A percentile compares a stretch with the other conserved stretches of the same genome.
These are phyloP conservation scores for Epithele typhae DNA, from an alignment of 768 basidiomycete species.

Conservation along the genomic window DNA sequence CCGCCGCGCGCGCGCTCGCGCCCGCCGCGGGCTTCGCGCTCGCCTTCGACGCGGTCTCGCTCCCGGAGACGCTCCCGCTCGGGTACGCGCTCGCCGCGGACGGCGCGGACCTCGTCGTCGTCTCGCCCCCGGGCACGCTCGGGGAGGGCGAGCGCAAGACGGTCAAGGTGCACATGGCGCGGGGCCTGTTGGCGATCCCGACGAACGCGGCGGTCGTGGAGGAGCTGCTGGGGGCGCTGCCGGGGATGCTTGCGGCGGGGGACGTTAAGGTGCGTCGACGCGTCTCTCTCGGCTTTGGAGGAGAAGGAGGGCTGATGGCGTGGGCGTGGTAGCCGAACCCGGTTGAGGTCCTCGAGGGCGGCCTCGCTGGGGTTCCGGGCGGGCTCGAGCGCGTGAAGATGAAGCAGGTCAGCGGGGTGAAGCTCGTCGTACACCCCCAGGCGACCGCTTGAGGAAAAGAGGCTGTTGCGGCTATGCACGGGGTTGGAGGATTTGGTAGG, in stretches of 20 bases:
- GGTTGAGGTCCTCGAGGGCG: conserved; percentile 23
- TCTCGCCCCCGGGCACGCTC: neutral
- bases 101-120: conserved; percentile 14
- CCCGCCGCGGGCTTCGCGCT: conserved; percentile 9
- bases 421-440: conserved; percentile 39
- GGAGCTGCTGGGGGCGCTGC: conserved; percentile 8
- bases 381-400: conserved; percentile 18
- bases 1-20: neutral
- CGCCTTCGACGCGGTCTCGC: conserved; percentile 17
- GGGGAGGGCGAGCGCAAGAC: neutral
- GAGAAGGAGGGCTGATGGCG: neutral
- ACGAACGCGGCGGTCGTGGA: conserved; percentile 1
- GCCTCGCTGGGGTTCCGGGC: conserved; percentile 17
- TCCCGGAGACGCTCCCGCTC: conserved; percentile 13
- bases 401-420: conserved; percentile 35
- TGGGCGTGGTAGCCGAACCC: conserved; percentile 18
- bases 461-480: too few species aligned
- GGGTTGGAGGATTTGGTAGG: too few species aligned
- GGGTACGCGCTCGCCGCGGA: conserved; percentile 15
- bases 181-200: neutral
- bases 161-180: conserved; percentile 8
- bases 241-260: conserved; percentile 3
- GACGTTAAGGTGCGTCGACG: neutral
- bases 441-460: conserved; percentile 29
- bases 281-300: too few species aligned